Evolutionary conservation across 768 basidiomycete species (phyloP), one percentile per base, ranked within the genome.

Genomic region (Boletus pseudo-olivaceus): DNA sequence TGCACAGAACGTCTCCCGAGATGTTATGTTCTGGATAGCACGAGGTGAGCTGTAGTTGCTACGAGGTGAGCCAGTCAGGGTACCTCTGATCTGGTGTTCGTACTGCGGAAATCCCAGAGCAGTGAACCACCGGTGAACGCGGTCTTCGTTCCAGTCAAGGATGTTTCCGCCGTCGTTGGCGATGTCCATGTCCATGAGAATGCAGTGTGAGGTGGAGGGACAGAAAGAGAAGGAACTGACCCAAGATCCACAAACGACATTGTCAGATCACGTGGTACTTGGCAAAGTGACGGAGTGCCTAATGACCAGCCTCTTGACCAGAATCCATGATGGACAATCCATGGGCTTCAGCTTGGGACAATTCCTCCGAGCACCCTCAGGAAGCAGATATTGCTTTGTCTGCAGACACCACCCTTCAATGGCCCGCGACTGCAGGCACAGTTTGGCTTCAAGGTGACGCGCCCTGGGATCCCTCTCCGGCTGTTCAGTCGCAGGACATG

Each of bases 81-180:
- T 56, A 91, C 93, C 90, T 78, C 81, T 80, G 62, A 98, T 82
- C 73, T 90, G 84, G 38, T 73, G 72, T 69, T 93, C 87, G 68
- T 97, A 97, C 66, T 94, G 90, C 2, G 87, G 81, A 69, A 86
- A 88, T 4, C 94, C 95, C 40, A 96, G 77, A 32, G 75, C 76
- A 20, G 80, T 74, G 53, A 96, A 74, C 83, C 90, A 94, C n/a
- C 71, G 70, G 55, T 91, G 84, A 5, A 98, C 95, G 57, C 87
- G 85, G 47, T 76, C 68, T 70, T 90, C 88, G 66, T 83, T 82
- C 89, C 90, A 92, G 55, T 88, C 83, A 0, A 74, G 53, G 39
- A 80, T 76, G 59, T 66, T 76, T 34, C 62, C 68, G 58, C 59
- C 59, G 58, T 54, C 64, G 55, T 58, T 56, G 56, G 63, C 48